A percentile compares a stretch with the other conserved stretches of the same genome.
These are phyloP conservation scores for Epichloe sibirici DNA, from an alignment of 2,329 filamentous ascomycete species.

Conservation along the genomic window DNA sequence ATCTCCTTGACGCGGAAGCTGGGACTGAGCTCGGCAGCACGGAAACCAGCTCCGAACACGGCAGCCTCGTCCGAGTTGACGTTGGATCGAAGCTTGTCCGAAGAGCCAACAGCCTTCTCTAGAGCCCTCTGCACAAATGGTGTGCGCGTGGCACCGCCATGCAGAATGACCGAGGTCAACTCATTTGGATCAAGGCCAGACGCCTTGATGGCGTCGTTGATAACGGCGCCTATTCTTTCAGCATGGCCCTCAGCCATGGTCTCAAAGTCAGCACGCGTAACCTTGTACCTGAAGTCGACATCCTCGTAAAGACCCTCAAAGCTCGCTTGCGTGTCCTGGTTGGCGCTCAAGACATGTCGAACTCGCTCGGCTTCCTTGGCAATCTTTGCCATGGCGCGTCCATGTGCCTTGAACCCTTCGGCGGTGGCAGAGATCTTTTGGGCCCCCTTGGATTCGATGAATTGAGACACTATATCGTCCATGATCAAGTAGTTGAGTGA, in stretches of 20 bases:
- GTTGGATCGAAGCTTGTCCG: constrained; percentile 77
- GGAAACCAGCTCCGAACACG: constrained; percentile 91
- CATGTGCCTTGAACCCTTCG: constrained; percentile 58
- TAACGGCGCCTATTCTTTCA: constrained; percentile 53
- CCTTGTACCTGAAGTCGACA: constrained; percentile 85
- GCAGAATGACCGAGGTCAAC: constrained; percentile 81
- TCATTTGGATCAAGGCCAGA: constrained; percentile 64
- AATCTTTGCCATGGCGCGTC: constrained; percentile 78
- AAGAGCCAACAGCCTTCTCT: constrained; percentile 58
- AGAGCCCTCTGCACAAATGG: constrained; percentile 89
- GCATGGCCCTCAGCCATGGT: constrained; percentile 57
- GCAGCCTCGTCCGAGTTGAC: constrained; percentile 96
- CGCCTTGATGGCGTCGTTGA: constrained; percentile 61
- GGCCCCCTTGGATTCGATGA: constrained; percentile 57
- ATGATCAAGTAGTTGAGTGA: constrained; percentile 78
- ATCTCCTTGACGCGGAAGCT: constrained; percentile 99
- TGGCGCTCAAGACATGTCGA: constrained; percentile 86
- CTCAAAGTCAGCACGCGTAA: constrained; percentile 72
- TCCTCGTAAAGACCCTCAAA: constrained; percentile 90
- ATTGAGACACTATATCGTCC: constrained; percentile 74
- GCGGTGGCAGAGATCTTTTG: constrained; percentile 51
- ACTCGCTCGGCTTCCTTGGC: constrained; percentile 82
- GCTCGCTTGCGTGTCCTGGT: constrained; percentile 64
- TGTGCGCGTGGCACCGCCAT: constrained; percentile 80
- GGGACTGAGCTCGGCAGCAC: constrained; percentile 80